phyloP scores from a whole-genome alignment of 2,329 filamentous ascomycete genomes.

The Fusarium piperis region DNA sequence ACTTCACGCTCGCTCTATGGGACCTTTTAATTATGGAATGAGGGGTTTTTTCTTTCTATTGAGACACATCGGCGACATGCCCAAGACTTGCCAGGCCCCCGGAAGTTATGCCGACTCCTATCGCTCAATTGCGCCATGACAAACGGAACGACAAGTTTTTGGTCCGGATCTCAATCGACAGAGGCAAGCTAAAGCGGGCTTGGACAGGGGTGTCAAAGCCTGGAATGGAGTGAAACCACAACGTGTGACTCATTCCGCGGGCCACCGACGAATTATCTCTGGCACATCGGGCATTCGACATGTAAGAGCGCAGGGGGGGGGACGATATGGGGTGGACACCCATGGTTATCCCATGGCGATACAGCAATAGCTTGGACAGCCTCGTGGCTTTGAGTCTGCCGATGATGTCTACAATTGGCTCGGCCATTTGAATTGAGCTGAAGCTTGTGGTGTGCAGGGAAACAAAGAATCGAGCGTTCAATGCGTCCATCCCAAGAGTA shows the following conservation, averaged over 20 bases:
- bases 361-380: conserved; percentile 7
- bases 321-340: background rate
- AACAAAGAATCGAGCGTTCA: conserved; percentile 2
- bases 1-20: background rate
- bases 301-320: conserved; percentile 27
- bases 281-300: conserved; percentile 29
- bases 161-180: conserved; percentile 22
- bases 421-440: conserved; percentile 14
- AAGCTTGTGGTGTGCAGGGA: background rate
- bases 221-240: conserved; percentile 43
- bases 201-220: conserved; percentile 36
- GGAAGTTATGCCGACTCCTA: background rate
- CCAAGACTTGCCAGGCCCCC: background rate
- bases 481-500: conserved; percentile 5
- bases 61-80: conserved; percentile 3
- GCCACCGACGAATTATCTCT: conserved; percentile 35
- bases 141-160: conserved; percentile 30
- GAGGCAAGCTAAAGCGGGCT: conserved; percentile 32
- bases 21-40: conserved; percentile 8
- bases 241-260: conserved; percentile 42
- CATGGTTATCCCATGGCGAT: conserved; percentile 15
- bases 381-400: conserved; percentile 24
- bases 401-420: conserved; percentile 17
- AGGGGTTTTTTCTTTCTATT: background rate
- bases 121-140: conserved; percentile 30